A percentile compares a stretch with the other conserved stretches of the same genome.
Evolutionary conservation across 2,329 filamentous ascomycete species (phyloP).

Genomic region (Cryphonectria radicalis): DNA sequence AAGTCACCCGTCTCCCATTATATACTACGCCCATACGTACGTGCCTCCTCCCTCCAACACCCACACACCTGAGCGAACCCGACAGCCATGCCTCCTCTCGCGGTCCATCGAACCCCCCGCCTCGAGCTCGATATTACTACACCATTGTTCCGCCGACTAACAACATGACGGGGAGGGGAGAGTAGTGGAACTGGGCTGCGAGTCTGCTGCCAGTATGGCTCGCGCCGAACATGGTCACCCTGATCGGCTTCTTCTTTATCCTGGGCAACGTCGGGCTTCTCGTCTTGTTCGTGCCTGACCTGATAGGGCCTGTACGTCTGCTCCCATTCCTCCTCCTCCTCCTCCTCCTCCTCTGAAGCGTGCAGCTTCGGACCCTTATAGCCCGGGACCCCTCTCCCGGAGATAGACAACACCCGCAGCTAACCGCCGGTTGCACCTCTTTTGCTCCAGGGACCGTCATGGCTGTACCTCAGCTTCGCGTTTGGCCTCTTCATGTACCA

Average conservation of each 20-base stretch:
- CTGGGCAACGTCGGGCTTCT: constrained; percentile 77
- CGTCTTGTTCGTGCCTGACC: constrained; percentile 82
- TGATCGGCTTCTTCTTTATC: constrained; percentile 94
- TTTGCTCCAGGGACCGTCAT: constrained; percentile 70
- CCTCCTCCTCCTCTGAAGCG: not conserved
- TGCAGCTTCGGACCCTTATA: constrained; percentile 12
- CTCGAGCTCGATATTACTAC: constrained; percentile 7
- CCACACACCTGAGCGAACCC: constrained; percentile 21
- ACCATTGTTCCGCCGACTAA: constrained; percentile 22
- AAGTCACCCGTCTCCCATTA: constrained; percentile 93
- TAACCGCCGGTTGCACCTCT: constrained; percentile 20
- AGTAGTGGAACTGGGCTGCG: constrained; percentile 94
- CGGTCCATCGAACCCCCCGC: constrained; percentile 19
- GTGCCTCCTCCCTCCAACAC: constrained; percentile 39
- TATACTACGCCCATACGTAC: constrained; percentile 92
- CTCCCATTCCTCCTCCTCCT: not conserved
- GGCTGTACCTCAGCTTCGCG: constrained; percentile 96
- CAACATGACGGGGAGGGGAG: constrained; percentile 33
- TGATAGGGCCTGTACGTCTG: constrained; percentile 78
- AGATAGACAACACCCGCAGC: constrained; percentile 20
- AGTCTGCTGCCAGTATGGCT: constrained; percentile 93
- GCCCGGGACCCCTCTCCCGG: constrained; percentile 18
- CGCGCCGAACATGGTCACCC: constrained; percentile 95
- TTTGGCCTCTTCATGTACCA: constrained; percentile 98
- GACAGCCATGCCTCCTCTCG: constrained; percentile 24